Evolutionary conservation across 2,329 filamentous ascomycete species (phyloP), one percentile per base, ranked within the genome.

Genomic region (Pestalotiopsis sp.): DNA sequence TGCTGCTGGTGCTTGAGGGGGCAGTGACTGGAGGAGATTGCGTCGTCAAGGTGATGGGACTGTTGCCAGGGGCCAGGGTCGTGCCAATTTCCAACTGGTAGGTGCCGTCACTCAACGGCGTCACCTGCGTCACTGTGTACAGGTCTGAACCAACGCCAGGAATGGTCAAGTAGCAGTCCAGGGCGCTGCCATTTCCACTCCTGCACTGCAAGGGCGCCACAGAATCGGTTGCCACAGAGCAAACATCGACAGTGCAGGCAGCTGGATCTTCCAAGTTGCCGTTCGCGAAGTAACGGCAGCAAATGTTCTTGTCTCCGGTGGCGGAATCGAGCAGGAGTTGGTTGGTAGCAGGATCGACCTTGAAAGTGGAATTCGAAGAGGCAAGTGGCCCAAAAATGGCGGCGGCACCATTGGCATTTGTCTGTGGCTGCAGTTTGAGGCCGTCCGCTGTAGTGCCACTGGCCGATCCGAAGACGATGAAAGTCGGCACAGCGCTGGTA

Each of bases 151-250:
- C 36, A 20, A 41, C 11, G 3, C 23, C 17, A 4, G 60, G 3
- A 41, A 31, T 31, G 36, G 14, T 45, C 13, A 63, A 31, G 36
- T 17, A 63, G 27, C 60, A 63, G 20, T 23, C 20, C 11, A 60
- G 58, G 11, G 27, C 58, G 27, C 58, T 25, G 27, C 17, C 20
- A 31, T 38, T 63, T 6, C 9, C 9, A 20, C 17, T 4, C 7
- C 4, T 41, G 60, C 60, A 63, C 20, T 63, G 60, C 27, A 63
- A 63, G 27, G 27, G 60, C 13, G 60, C 60, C n/a, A 63, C 60
- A 41, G 60, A 39, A 3, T 3, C 60, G 20, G 13, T 31, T 3
- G 13, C 60, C 38, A 63, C 31, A 14, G 27, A 39, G 36, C 60
- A 63, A 4, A 41, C 39, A 12, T 17, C 27, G 36, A 63, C 36